Evolutionary conservation across 2,329 filamentous ascomycete genomes (phyloP).

Genomic region (Aspergillus quadrilineatus): DNA sequence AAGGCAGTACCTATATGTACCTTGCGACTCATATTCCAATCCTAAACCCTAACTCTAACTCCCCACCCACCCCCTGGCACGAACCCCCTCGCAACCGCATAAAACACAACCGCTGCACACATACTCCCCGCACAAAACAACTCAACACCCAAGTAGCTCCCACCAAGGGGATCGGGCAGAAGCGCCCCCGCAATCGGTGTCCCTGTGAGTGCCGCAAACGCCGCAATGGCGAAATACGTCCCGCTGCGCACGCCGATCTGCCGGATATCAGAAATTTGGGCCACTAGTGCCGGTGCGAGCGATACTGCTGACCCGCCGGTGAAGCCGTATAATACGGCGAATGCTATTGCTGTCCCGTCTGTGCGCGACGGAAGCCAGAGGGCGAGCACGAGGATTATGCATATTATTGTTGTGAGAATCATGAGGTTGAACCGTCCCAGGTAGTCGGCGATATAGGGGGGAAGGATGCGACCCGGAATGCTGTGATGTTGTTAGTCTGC

Average conservation of each 20-base stretch:
- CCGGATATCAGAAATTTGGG: conserved; percentile 68
- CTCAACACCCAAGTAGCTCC: conserved; percentile 26
- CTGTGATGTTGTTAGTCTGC: conserved; percentile 21
- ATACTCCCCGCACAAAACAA: conserved; percentile 31
- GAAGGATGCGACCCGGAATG: conserved; percentile 57
- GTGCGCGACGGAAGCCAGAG: conserved; percentile 56
- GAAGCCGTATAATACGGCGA: conserved; percentile 68
- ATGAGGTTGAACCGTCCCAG: conserved; percentile 35
- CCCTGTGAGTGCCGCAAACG: conserved; percentile 62
- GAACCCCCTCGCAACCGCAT: conserved; percentile 24
- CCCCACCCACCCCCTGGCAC: conserved; percentile 24
- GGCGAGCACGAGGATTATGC: conserved; percentile 36
- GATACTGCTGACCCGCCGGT: conserved; percentile 66
- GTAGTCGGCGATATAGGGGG: conserved; percentile 55
- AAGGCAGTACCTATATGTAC: no score
- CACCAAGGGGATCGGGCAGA: conserved; percentile 26
- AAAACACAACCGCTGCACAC: conserved; percentile 24
- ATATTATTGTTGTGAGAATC: conserved; percentile 13
- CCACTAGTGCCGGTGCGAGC: conserved; percentile 61
- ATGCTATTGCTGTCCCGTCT: conserved; percentile 61
- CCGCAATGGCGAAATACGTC: conserved; percentile 60
- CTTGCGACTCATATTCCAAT: not conserved
- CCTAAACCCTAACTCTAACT: conserved; percentile 22
- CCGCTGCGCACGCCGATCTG: conserved; percentile 70
- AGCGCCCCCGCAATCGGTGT: conserved; percentile 31